Percentiles rank a stretch among this genome's conserved stretches.
Evolutionary conservation across 495 filamentous ascomycete species (phyloP).

Genomic region (Pyronema domesticum): DNA sequence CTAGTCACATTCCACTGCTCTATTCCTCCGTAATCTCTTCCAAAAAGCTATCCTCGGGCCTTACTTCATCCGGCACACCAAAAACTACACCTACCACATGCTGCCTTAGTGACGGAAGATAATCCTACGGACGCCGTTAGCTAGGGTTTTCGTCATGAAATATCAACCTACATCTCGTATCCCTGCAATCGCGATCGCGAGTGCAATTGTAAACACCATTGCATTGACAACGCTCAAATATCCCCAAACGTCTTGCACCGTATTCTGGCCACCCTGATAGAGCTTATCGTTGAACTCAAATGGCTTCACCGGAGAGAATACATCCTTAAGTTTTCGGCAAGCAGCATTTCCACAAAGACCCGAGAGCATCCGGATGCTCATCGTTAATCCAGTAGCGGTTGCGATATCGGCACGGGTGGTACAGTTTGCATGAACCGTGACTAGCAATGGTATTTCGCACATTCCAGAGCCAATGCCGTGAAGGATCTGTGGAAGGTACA

Average conservation of each 20-base stretch:
- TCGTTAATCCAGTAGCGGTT: neutral
- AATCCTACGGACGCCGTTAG: neutral
- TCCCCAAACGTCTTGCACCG: neutral
- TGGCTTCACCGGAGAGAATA: neutral
- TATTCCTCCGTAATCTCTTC: too few species aligned
- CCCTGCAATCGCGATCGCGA: neutral
- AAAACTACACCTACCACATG: neutral
- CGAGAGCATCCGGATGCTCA: neutral
- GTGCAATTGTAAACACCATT: neutral
- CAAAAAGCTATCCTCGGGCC: too few species aligned
- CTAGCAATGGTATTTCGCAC: neutral
- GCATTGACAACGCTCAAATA: neutral
- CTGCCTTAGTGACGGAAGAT: neutral
- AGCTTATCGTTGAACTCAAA: neutral
- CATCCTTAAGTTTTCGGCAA: neutral
- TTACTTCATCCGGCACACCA: neutral
- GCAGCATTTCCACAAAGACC: neutral
- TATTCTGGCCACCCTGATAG: neutral
- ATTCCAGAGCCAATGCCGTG: neutral
- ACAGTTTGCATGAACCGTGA: neutral
- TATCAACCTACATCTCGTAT: neutral
- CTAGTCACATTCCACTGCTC: too few species aligned
- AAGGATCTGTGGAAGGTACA: constrained; percentile 3
- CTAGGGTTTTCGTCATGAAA: neutral
- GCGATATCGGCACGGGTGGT: neutral